Conservation (phyloP, 2,329 filamentous ascomycete species). For the Pseudofabraea citricarpa region DNA sequence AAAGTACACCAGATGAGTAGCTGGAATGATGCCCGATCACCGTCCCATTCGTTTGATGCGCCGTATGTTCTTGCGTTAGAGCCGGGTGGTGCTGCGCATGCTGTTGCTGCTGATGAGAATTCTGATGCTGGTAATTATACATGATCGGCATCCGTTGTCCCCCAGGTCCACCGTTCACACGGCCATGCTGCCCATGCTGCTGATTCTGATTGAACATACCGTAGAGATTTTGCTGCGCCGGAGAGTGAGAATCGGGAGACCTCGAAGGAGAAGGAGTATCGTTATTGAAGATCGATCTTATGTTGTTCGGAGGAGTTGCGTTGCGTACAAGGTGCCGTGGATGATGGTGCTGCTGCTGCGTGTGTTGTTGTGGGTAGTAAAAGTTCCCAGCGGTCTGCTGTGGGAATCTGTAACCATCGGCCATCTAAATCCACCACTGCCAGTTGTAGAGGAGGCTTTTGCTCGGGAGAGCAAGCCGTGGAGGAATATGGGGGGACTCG, state of each 20-base stretch:
- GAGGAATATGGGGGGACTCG: constrained; percentile 4
- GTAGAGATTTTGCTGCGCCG: constrained; percentile 27
- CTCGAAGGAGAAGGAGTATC: constrained; percentile 53
- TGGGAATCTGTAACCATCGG: constrained; percentile 63
- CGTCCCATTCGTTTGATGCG: constrained; percentile 48
- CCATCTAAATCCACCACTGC: constrained; percentile 49
- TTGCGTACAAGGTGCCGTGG: constrained; percentile 39
- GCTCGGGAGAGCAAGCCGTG: constrained; percentile 21
- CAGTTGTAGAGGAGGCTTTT: constrained; percentile 16
- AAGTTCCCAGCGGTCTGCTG: constrained; percentile 54
- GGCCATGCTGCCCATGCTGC: constrained; percentile 68
- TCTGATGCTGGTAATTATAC: constrained; percentile 63
- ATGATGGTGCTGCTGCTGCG: constrained; percentile 26
- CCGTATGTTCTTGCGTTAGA: constrained; percentile 53
- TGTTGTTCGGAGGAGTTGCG: constrained; percentile 39
- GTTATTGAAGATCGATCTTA: constrained; percentile 28
- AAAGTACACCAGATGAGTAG: constrained; percentile 58
- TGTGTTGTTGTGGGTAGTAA: constrained; percentile 47
- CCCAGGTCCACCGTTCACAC: constrained; percentile 67
- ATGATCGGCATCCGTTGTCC: constrained; percentile 59
- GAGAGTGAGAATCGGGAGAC: constrained; percentile 42
- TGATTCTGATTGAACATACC: constrained; percentile 69
- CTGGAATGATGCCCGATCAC: constrained; percentile 56
- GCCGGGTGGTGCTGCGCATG: constrained; percentile 58
- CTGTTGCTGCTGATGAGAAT: constrained; percentile 46